A percentile compares a stretch with the other conserved stretches of the same genome.
phyloP scores from a whole-genome alignment of 2,329 filamentous ascomycete genomes.

The Penicillium sp. region DNA sequence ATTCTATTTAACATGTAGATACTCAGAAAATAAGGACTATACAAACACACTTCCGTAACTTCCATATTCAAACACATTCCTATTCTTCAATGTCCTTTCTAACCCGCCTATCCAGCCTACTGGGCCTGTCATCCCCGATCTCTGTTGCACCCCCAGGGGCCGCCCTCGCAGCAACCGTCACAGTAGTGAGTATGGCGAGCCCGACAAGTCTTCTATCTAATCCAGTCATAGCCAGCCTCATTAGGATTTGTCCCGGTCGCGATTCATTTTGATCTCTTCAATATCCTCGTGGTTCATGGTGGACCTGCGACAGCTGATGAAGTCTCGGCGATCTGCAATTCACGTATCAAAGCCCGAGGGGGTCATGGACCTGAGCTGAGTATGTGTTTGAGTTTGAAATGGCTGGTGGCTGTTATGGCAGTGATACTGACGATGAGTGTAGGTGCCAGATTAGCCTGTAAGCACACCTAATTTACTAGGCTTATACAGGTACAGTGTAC shows the following conservation, averaged over 20 bases:
- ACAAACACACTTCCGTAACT: not conserved
- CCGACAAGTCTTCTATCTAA: not conserved
- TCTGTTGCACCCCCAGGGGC: constrained; percentile 22
- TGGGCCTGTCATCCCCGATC: constrained; percentile 9
- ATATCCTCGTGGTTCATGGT: constrained; percentile 25
- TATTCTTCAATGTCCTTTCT: constrained; percentile 15
- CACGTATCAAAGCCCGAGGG: constrained; percentile 5
- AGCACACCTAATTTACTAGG: not conserved
- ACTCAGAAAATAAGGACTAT: not conserved
- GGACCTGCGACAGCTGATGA: constrained; percentile 28
- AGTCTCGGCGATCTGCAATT: constrained; percentile 25
- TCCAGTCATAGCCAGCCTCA: constrained; percentile 27
- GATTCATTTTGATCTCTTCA: constrained; percentile 36
- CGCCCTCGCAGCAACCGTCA: constrained; percentile 28
- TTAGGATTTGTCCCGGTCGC: constrained; percentile 41
- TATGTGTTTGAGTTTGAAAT: constrained; percentile 11
- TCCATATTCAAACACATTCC: not conserved
- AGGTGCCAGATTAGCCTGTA: constrained; percentile 18
- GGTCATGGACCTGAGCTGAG: constrained; percentile 21
- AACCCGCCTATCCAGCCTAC: constrained; percentile 14
- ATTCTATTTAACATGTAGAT: not conserved
- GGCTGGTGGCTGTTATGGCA: not conserved
- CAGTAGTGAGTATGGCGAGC: constrained; percentile 19
- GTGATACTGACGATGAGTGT: not conserved
- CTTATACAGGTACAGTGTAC: not conserved